A percentile compares a stretch with the other conserved stretches of the same genome.
These are phyloP conservation scores for Chlorella sorokiniana DNA, from an alignment of 139 green algal species.

Conservation along the genomic window DNA sequence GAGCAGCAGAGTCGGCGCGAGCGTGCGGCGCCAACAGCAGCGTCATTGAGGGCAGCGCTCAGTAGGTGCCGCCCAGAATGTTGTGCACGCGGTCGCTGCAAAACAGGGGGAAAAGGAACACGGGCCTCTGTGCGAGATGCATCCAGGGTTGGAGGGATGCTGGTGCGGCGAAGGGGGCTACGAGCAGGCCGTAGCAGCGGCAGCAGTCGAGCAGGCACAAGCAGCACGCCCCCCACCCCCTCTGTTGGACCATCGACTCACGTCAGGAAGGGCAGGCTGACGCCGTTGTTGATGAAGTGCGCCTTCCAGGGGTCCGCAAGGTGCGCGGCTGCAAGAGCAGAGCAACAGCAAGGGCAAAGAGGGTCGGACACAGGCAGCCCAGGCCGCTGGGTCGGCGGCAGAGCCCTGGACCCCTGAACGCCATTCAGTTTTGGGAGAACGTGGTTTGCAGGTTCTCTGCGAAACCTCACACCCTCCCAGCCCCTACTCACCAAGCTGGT, in stretches of 20 bases:
- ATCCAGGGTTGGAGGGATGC: too few relatives aligned
- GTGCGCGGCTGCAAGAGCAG: conserved; percentile 82
- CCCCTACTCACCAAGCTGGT: background rate
- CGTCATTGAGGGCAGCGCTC: background rate
- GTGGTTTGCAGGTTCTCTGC: background rate
- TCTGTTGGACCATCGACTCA: too few relatives aligned
- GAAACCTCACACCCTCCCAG: background rate
- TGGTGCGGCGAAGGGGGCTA: too few relatives aligned
- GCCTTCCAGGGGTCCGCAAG: conserved; percentile 69
- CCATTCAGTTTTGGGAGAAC: background rate
- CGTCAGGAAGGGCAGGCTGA: conserved; percentile 26
- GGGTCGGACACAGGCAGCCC: background rate
- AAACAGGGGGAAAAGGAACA: too few relatives aligned
- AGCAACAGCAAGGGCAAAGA: conserved; percentile 15
- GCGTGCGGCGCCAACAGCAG: background rate
- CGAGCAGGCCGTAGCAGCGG: too few relatives aligned
- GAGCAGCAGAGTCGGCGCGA: background rate
- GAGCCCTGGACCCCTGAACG: too few relatives aligned
- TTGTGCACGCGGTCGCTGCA: conserved; percentile 6
- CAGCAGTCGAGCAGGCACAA: too few relatives aligned
- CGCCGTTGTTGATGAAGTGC: conserved; percentile 73
- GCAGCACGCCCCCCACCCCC: too few relatives aligned
- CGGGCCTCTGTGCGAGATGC: too few relatives aligned
- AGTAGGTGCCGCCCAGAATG: conserved; percentile 15
- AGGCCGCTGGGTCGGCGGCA: too few relatives aligned